phyloP scores from a whole-genome alignment of 352 stramenopile genomes.

The Thalassiosira hispida region DNA sequence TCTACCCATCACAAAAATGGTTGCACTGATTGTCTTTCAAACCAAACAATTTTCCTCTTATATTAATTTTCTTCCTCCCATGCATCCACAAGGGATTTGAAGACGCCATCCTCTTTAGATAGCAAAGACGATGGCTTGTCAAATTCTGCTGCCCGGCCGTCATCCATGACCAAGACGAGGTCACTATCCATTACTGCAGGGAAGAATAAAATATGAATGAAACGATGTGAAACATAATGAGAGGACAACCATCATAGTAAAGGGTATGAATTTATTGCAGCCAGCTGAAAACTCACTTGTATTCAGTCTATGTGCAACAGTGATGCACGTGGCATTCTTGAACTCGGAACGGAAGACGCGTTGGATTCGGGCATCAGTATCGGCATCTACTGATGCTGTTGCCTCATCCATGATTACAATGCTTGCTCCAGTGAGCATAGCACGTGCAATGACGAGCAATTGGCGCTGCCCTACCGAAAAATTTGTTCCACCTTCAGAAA shows the following conservation, averaged over 20 bases:
- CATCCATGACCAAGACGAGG: constrained; percentile 94
- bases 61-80: constrained; percentile 16
- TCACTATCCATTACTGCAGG: constrained; percentile 93
- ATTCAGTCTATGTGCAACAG: constrained; percentile 95
- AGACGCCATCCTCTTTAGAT: constrained; percentile 77
- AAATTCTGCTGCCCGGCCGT: constrained; percentile 91
- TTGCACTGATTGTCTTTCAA: too few relatives aligned
- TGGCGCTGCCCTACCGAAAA: constrained; percentile 93
- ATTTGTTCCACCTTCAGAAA: constrained; percentile 89
- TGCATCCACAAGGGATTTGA: constrained; percentile 58
- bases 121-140: constrained; percentile 91
- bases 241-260: too few relatives aligned
- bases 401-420: constrained; percentile 94
- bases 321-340: constrained; percentile 90
- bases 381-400: constrained; percentile 85
- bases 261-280: too few relatives aligned
- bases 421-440: constrained; percentile 88
- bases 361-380: constrained; percentile 89
- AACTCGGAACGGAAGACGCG: constrained; percentile 86
- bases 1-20: too few relatives aligned
- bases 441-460: constrained; percentile 94
- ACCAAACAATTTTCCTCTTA: too few relatives aligned
- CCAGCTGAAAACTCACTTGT: too few relatives aligned
- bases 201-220: too few relatives aligned
- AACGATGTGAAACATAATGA: too few relatives aligned